These are phyloP conservation scores for Ophiostoma populinum DNA, from an alignment of 2,329 filamentous ascomycete species.

Conservation along the genomic window DNA sequence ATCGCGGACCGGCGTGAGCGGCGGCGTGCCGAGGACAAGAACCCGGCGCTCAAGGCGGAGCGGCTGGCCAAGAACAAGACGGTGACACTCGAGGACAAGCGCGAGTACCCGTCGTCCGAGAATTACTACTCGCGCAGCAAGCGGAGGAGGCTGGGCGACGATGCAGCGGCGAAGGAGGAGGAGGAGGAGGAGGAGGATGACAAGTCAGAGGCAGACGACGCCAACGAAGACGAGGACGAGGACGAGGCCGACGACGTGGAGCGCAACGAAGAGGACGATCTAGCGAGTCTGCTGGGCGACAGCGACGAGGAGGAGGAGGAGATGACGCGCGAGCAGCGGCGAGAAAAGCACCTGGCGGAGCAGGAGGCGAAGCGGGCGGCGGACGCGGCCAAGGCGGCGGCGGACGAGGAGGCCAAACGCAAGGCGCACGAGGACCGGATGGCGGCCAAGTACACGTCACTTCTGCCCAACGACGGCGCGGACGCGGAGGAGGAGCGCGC, in stretches of 20 bases:
- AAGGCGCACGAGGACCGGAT: constrained; percentile 47
- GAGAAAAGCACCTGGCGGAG: constrained; percentile 24
- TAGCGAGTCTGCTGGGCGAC: constrained; percentile 21
- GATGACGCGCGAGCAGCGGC: constrained; percentile 19
- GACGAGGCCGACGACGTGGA: constrained; percentile 24
- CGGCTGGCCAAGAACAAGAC: constrained; percentile 66
- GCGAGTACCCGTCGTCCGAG: constrained; percentile 70
- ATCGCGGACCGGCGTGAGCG: constrained; percentile 61
- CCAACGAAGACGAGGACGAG: constrained; percentile 14
- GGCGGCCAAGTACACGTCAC: constrained; percentile 41
- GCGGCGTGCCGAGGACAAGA: constrained; percentile 70
- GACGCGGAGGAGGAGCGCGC: constrained; percentile 1
- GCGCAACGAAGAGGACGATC: not conserved
- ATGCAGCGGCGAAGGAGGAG: constrained; percentile 29
- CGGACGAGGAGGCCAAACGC: constrained; percentile 27
- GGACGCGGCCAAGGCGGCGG: constrained; percentile 3
- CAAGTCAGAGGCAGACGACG: constrained; percentile 27
- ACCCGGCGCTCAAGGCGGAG: constrained; percentile 57
- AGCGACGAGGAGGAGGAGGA: constrained; percentile 22
- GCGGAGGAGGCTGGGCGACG: constrained; percentile 28
- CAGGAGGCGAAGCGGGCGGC: constrained; percentile 17
- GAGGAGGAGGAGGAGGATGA: constrained; percentile 21
- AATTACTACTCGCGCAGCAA: constrained; percentile 41
- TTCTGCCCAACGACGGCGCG: constrained; percentile 27
- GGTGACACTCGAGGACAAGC: constrained; percentile 67